Percentiles rank a stretch among this genome's conserved stretches.
Evolutionary conservation across 2,329 filamentous ascomycete species (phyloP).

Genomic region (Paraphoma sp.): DNA sequence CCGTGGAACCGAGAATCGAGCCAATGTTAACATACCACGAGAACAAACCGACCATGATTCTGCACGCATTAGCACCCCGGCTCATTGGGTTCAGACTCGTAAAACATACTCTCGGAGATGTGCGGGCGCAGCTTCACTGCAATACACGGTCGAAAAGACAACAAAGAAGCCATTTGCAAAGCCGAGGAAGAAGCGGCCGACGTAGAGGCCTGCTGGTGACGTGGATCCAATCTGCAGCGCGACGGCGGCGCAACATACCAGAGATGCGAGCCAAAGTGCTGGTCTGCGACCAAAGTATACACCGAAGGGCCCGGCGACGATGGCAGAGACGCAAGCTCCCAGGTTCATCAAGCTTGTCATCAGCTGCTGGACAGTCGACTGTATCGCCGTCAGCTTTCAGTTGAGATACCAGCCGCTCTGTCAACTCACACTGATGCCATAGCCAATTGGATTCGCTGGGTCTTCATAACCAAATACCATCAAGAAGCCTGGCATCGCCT

Average conservation of each 20-base stretch:
- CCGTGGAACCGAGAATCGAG: conserved; percentile 45
- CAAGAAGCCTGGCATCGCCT: conserved; percentile 55
- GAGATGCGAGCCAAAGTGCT: conserved; percentile 57
- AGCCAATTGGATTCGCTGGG: conserved; percentile 43
- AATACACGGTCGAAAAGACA: conserved; percentile 60
- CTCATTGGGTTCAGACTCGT: too few relatives aligned
- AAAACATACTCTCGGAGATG: conserved; percentile 38
- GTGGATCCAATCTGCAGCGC: conserved; percentile 28
- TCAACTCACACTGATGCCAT: conserved; percentile 51
- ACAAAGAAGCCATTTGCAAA: conserved; percentile 55
- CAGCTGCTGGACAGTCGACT: conserved; percentile 60
- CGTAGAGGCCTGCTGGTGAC: conserved; percentile 41
- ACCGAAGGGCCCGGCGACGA: conserved; percentile 57
- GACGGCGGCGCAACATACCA: conserved; percentile 52
- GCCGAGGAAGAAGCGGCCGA: conserved; percentile 51
- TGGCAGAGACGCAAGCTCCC: conserved; percentile 58
- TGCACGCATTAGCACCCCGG: conserved; percentile 41
- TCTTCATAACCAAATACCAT: conserved; percentile 59
- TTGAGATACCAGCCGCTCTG: neutral
- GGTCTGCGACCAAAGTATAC: conserved; percentile 55
- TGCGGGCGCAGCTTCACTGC: conserved; percentile 50
- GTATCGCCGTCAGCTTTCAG: neutral
- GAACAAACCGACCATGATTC: conserved; percentile 53
- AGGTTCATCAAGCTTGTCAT: conserved; percentile 61
- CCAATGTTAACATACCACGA: conserved; percentile 59